These are phyloP conservation scores for Suhomyces wounanorum DNA, from an alignment of 1,139 yeast species.

Conservation along the genomic window DNA sequence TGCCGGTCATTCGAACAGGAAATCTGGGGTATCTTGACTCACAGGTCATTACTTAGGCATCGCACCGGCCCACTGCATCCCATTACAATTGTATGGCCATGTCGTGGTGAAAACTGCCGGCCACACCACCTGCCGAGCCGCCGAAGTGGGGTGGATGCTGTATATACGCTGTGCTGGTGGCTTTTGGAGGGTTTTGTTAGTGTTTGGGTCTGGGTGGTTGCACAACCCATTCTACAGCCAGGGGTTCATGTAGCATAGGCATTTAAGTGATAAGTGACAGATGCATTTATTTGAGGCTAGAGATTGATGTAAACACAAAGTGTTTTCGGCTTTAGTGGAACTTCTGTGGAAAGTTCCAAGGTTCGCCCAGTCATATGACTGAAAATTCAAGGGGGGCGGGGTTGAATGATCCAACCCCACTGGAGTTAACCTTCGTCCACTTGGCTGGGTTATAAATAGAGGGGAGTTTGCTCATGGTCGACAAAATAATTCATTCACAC, in stretches of 20 bases:
- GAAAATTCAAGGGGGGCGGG: constrained; percentile 9
- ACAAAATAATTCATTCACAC: background rate
- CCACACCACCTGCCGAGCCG: background rate
- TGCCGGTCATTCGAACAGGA: background rate
- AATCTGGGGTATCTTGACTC: background rate
- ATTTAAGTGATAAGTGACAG: too few species aligned
- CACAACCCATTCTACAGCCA: background rate
- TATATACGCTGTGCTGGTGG: background rate
- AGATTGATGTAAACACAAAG: too few species aligned
- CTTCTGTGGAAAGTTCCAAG: background rate
- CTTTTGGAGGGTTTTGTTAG: too few species aligned
- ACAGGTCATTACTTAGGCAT: background rate
- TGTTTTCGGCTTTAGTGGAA: background rate
- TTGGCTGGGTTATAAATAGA: constrained; percentile 14
- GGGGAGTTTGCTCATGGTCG: background rate
- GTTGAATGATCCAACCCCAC: constrained; percentile 11
- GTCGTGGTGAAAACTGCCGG: background rate
- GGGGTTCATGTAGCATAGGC: too few species aligned
- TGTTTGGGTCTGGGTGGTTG: too few species aligned
- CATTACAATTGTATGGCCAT: background rate
- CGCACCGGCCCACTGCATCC: background rate
- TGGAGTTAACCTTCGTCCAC: background rate
- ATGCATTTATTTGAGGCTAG: too few species aligned
- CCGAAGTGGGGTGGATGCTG: background rate
- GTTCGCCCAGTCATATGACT: constrained; percentile 3